Evolutionary conservation across 257 asterid species (phyloP), one percentile per base, ranked within the genome.

Genomic region (Apocynum venetum): DNA sequence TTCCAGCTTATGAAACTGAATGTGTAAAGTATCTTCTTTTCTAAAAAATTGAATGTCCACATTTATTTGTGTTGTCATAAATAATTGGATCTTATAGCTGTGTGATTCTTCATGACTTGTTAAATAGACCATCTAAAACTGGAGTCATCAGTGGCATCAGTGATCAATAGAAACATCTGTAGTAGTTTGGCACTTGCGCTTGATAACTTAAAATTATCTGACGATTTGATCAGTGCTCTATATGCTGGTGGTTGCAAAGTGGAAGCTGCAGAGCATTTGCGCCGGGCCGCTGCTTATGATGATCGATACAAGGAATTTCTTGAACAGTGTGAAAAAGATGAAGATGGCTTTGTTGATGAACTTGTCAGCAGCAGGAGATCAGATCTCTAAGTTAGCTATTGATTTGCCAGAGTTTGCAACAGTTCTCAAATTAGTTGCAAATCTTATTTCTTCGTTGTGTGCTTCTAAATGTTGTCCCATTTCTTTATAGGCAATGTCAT

Each of bases 221-320:
- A 74, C 74, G 74, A 69, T 46, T 25, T 80, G 72, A 73, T 47
- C 83, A 95, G 99, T 82, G 86, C 94, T 79, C 82, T 93, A 71
- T 51, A 66, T 55, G 76, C 52, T 66, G 87, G 80, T 81, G 86
- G 86, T 40, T 90, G 92, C 73, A 89, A 89, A 85, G 87, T 79
- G 8, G 94, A 93, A 82, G 93, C 97, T 46, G 73, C 77, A 74
- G 73, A 85, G 85, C 86, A 88, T 85, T 85, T 90, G 90, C 90
- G 87, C 71, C 86, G 77, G 88, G 89, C 83, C 31, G 94, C 89
- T 72, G 91, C 89, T 77, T 83, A 90, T 84, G 86, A 97, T n/a
- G 72, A 84, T n/a, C 71, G 65, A 9, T 92, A 83, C 80, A 78
- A 64, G 19, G 78, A 53, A 43, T 85, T 82, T 67, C 76, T 93